Conservation (phyloP, 2,329 filamentous ascomycete species). For the Colletotrichum tanaceti region DNA sequence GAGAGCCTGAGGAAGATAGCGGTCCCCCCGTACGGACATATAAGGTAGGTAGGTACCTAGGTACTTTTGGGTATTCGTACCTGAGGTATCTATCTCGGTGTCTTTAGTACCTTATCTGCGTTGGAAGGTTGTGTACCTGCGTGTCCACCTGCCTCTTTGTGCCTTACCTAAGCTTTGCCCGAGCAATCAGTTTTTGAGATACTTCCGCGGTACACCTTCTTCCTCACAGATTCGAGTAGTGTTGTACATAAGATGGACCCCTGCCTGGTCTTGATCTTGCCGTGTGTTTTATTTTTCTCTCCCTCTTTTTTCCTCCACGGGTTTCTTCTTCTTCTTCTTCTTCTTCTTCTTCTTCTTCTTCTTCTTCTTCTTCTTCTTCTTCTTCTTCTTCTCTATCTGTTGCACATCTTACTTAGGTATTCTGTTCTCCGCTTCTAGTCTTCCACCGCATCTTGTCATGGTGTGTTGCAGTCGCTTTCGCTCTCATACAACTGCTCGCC, state of each 20-base stretch:
- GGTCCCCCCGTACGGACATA: no score
- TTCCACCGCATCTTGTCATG: background rate
- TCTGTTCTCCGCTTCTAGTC: slow-evolving; percentile 14
- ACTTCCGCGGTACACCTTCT: slow-evolving; percentile 26
- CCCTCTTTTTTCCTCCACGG: background rate
- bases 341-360: no score
- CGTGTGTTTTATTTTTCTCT: slow-evolving; percentile 1
- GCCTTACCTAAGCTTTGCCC: background rate
- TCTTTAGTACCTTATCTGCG: background rate
- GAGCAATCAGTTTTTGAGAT: background rate
- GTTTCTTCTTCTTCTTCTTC: no score
- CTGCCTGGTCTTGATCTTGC: no score
- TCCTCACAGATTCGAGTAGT: background rate
- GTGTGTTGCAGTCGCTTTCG: slow-evolving; percentile 8
- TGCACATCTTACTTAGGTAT: no score
- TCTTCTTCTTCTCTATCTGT: background rate
- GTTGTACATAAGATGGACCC: slow-evolving; percentile 22
- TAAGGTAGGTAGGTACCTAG: background rate
- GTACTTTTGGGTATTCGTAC: no score
- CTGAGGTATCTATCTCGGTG: no score
- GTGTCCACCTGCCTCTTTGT: no score
- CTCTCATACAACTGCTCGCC: background rate
- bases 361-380: no score
- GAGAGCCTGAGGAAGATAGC: background rate
- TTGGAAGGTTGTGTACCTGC: no score